A percentile compares a stretch with the other conserved stretches of the same genome.
Evolutionary conservation across 2,329 filamentous ascomycete species (phyloP).

Genomic region (Fusarium austroafricanum): DNA sequence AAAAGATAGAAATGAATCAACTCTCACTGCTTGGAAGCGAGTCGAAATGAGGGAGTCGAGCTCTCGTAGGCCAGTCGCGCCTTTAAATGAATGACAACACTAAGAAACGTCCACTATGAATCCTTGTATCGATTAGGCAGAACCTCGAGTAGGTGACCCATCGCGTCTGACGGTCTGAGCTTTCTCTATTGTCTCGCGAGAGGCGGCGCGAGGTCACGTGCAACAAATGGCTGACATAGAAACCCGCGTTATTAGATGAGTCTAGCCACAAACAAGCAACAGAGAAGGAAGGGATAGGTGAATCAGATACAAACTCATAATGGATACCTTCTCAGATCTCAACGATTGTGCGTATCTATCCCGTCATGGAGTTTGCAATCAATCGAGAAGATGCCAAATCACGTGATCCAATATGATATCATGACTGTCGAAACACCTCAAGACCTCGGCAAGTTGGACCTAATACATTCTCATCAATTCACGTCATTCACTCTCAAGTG

Average conservation of each 20-base stretch:
- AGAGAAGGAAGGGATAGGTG: background rate
- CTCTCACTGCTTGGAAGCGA: background rate
- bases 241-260: background rate
- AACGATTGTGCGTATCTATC: background rate
- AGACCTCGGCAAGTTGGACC: slow-evolving; percentile 24
- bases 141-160: slow-evolving; percentile 8
- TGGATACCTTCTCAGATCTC: background rate
- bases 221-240: background rate
- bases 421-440: slow-evolving; percentile 16
- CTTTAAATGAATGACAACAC: slow-evolving; percentile 27
- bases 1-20: background rate
- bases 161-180: background rate
- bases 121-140: slow-evolving; percentile 45
- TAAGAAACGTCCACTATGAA: slow-evolving; percentile 35
- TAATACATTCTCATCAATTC: slow-evolving; percentile 12
- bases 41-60: background rate
- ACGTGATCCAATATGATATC: slow-evolving; percentile 51
- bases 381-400: slow-evolving; percentile 12
- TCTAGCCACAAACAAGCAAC: background rate
- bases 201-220: slow-evolving; percentile 4
- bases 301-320: background rate
- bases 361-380: background rate
- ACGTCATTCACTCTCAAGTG: slow-evolving; percentile 12
- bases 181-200: background rate
- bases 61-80: background rate